Conservation (phyloP, 2,329 filamentous ascomycete species). For the Trichoderma sp. region DNA sequence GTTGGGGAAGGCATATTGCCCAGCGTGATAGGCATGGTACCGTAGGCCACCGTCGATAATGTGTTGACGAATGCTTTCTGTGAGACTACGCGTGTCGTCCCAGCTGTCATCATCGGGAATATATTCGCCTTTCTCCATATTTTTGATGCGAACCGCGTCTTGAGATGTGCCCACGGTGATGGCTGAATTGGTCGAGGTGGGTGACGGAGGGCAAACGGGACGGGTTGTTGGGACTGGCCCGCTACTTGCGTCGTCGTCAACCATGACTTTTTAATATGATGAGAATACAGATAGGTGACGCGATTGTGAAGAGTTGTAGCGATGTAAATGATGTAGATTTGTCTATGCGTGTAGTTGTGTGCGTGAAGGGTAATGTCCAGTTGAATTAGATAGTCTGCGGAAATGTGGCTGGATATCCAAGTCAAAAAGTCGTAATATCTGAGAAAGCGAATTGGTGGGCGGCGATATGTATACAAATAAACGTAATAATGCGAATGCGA, state of each 20-base stretch:
- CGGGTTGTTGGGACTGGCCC: background rate
- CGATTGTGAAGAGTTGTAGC: background rate
- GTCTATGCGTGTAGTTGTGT: background rate
- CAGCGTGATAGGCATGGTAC: conserved; percentile 42
- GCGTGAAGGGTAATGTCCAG: background rate
- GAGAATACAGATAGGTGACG: background rate
- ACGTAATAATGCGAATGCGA: background rate
- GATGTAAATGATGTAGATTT: background rate
- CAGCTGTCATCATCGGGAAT: conserved; percentile 23
- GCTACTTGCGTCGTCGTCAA: conserved; percentile 13
- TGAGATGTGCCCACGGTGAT: conserved; percentile 33
- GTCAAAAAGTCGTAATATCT: background rate
- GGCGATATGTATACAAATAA: background rate
- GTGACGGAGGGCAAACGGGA: conserved; percentile 27
- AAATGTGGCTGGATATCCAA: background rate
- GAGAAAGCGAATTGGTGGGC: background rate
- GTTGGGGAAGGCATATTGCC: conserved; percentile 44
- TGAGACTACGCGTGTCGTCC: conserved; percentile 41
- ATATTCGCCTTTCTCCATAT: conserved; percentile 34
- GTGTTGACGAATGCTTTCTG: conserved; percentile 43
- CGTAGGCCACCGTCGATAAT: conserved; percentile 41
- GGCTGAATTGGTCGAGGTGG: conserved; percentile 28
- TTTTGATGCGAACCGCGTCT: conserved; percentile 32
- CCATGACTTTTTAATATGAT: background rate
- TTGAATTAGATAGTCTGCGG: background rate